These are phyloP conservation scores for Tolypocladium pustulatum DNA, from an alignment of 2,329 filamentous ascomycete species.

Conservation along the genomic window DNA sequence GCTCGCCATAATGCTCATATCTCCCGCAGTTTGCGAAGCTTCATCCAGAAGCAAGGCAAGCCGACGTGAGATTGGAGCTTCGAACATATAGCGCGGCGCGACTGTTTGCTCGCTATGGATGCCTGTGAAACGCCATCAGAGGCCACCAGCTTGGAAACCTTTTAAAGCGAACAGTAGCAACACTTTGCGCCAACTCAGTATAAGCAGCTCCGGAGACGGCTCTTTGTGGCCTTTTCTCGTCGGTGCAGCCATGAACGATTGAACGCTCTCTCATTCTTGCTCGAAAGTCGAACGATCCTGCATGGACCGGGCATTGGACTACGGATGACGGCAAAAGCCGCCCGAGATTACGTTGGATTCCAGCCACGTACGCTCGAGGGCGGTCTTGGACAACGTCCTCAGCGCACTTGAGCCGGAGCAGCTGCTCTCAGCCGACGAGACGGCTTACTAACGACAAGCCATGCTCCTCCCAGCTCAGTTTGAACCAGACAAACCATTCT, in stretches of 20 bases:
- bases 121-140: not conserved
- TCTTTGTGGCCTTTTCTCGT: too few relatives aligned
- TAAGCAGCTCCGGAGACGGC: too few relatives aligned
- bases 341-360: not conserved
- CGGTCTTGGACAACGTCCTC: not conserved
- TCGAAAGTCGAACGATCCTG: not conserved
- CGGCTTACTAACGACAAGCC: not conserved
- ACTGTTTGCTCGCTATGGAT: not conserved
- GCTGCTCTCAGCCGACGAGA: not conserved
- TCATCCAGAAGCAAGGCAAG: not conserved
- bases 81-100: not conserved
- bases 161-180: too few relatives aligned
- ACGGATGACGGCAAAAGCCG: not conserved
- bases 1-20: not conserved
- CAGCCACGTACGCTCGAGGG: not conserved
- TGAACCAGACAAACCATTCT: not conserved
- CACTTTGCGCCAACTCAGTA: not conserved
- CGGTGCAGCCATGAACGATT: not conserved
- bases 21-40: not conserved
- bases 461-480: not conserved
- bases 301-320: not conserved
- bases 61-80: not conserved
- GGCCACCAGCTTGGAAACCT: not conserved
- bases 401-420: not conserved
- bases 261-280: not conserved